Base-by-base conservation (phyloP, 2,329 filamentous ascomycete species). In the Colletotrichum tropicale region DNA sequence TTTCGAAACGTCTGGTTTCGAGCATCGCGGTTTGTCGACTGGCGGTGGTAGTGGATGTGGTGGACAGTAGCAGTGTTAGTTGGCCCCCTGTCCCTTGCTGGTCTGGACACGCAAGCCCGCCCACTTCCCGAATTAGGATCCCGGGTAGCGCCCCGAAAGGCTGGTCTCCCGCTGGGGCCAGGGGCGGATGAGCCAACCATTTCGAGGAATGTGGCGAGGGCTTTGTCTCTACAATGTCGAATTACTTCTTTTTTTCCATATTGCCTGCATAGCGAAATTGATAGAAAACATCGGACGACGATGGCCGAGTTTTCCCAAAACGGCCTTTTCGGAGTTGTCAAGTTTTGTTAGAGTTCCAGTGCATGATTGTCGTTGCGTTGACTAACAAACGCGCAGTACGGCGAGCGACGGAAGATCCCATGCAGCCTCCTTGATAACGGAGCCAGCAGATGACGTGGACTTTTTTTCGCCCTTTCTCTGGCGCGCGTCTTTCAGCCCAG, bases 91-190 rank as follows among this genome's bases (percentile, higher is more conserved):
- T 30, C 66, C 26, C 62, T 52, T 61, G 70, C 16, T 30, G 70
- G 43, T 48, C 48, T 62, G 36, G 66, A 65, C 66, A 70, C 71
- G 71, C 66, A 74, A 74, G 58, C 71, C 71, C 71, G 71, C 66
- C 66, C 71, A 74, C 71, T 74, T 74, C 71, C 71, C 71, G 71
- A 21, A 65, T 52, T 65, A 48, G 66, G 58, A 70, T 58, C 48
- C 71, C 60, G 71, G 71, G 43, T 48, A 58, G 48, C 58, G 66
- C 60, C 66, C 24, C 71, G 66, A 60, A 74, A 21, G 71, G 71
- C 71, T 74, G 71, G 43, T 48, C 43, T 26, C 10, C 28, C 34
- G 12, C 71, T 58, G 48, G 66, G 34, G 48, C 60, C 60, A 74
- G 66, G 66, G 66, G 60, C 58, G 71, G 58, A 36, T 28, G 10